Evolutionary conservation across 148 eudicot species (phyloP).

Genomic region (Rheum nobile): DNA sequence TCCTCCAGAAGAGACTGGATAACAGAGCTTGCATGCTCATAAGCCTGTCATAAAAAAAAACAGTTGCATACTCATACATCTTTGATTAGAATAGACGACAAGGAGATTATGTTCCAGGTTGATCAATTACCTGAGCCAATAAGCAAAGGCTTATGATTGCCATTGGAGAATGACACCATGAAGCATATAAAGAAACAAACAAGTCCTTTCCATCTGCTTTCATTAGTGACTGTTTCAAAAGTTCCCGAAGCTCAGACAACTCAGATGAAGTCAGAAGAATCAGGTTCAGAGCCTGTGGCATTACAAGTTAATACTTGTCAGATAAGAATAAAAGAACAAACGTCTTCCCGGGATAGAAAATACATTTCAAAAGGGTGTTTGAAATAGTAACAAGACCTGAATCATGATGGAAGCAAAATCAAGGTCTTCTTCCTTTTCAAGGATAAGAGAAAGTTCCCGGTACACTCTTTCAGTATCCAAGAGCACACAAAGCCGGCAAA

Average conservation of each 20-base stretch:
- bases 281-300: slow-evolving; percentile 81
- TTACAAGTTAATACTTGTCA: not conserved
- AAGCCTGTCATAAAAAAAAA: slow-evolving; percentile 45
- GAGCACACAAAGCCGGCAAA: slow-evolving; percentile 85
- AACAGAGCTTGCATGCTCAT: slow-evolving; percentile 90
- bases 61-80: not conserved
- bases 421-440: slow-evolving; percentile 72
- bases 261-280: slow-evolving; percentile 92
- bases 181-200: slow-evolving; percentile 73
- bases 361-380: not conserved
- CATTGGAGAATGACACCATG: slow-evolving; percentile 98
- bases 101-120: not conserved
- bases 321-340: not conserved
- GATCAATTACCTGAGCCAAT: slow-evolving; percentile 73
- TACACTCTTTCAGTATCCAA: slow-evolving; percentile 91
- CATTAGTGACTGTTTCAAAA: slow-evolving; percentile 59
- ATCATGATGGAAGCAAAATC: slow-evolving; percentile 96
- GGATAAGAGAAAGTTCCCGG: slow-evolving; percentile 70
- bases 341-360: not conserved
- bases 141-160: slow-evolving; percentile 92
- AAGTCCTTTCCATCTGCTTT: slow-evolving; percentile 73
- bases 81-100: not conserved
- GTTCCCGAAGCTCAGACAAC: slow-evolving; percentile 77
- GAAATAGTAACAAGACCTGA: slow-evolving; percentile 44
- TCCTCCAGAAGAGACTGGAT: slow-evolving; percentile 89